Evolutionary conservation across 2,329 filamentous ascomycete genomes (phyloP).

Genomic region (Colletotrichum chlorophyti): DNA sequence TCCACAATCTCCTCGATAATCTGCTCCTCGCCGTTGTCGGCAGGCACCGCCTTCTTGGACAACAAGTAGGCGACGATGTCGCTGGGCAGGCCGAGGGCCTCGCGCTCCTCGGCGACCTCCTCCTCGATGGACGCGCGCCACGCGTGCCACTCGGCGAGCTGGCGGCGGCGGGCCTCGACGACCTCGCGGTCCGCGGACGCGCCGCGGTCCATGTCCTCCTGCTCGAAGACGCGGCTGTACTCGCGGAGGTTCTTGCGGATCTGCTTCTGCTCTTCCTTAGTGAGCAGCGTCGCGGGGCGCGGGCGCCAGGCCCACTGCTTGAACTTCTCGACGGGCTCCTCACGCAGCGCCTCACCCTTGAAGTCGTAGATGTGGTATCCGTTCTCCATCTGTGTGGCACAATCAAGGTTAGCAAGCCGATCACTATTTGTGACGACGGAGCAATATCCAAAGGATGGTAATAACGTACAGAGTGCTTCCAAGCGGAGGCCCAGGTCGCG

Average conservation of each 20-base stretch:
- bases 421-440: no score
- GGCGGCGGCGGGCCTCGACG: constrained; percentile 81
- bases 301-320: constrained; percentile 97
- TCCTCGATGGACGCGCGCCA: constrained; percentile 80
- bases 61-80: constrained; percentile 69
- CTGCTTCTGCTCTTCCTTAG: constrained; percentile 96
- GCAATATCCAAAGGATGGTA: constrained; percentile 15
- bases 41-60: constrained; percentile 57
- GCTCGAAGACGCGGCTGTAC: constrained; percentile 93
- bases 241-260: constrained; percentile 98
- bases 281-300: constrained; percentile 86
- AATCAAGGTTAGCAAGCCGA: no score
- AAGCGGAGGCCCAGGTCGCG: constrained; percentile 89
- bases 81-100: constrained; percentile 69
- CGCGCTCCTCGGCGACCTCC: constrained; percentile 76
- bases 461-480: constrained; percentile 88
- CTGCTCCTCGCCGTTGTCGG: constrained; percentile 71
- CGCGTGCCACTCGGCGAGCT: constrained; percentile 87
- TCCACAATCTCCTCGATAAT: constrained; percentile 90
- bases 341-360: constrained; percentile 85
- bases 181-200: constrained; percentile 94
- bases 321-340: constrained; percentile 95
- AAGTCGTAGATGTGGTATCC: constrained; percentile 99
- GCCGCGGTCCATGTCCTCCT: constrained; percentile 91
- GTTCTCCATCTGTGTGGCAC: constrained; percentile 83